Evolutionary conservation across 1,284 basidiomycete genomes (phyloP).

Genomic region (Cutaneotrichosporon dermatis): DNA sequence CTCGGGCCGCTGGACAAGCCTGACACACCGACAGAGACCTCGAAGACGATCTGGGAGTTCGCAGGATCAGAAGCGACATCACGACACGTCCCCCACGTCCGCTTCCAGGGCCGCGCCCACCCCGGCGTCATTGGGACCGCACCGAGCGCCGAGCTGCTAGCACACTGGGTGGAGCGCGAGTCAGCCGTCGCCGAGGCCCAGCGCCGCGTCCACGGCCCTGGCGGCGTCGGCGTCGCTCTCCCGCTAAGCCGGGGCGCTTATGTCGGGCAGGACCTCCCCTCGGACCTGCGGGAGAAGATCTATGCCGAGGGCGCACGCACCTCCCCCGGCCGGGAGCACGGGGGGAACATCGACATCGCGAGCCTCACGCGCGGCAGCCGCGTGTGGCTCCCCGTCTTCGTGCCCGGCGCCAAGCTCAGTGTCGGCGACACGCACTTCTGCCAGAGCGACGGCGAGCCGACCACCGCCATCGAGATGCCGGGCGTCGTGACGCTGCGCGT

Average conservation of each 20-base stretch:
- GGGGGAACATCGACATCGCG: conserved; percentile 79
- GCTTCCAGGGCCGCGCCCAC: conserved; percentile 71
- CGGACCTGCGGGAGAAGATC: conserved; percentile 57
- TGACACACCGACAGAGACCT: conserved; percentile 54
- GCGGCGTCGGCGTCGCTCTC: conserved; percentile 61
- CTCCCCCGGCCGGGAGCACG: conserved; percentile 68
- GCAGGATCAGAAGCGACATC: conserved; percentile 66
- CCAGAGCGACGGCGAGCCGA: conserved; percentile 67
- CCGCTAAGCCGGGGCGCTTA: conserved; percentile 62
- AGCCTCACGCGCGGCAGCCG: conserved; percentile 57
- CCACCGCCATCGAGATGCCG: conserved; percentile 50
- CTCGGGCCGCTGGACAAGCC: conserved; percentile 11
- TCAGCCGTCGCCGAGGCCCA: conserved; percentile 60
- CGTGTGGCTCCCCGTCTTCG: conserved; percentile 58
- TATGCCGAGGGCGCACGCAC: conserved; percentile 67
- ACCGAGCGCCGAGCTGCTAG: conserved; percentile 65
- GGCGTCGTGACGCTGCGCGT: conserved; percentile 70
- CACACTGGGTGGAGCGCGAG: conserved; percentile 70
- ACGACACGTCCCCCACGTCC: conserved; percentile 70
- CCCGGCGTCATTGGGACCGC: conserved; percentile 72
- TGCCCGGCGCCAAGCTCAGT: conserved; percentile 69
- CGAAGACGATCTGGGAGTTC: conserved; percentile 77
- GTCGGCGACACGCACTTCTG: conserved; percentile 77
- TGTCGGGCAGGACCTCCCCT: conserved; percentile 58
- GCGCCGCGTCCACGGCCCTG: conserved; percentile 21